phyloP scores from a whole-genome alignment of 2,329 filamentous ascomycete genomes.

The Colletotrichum sp. region DNA sequence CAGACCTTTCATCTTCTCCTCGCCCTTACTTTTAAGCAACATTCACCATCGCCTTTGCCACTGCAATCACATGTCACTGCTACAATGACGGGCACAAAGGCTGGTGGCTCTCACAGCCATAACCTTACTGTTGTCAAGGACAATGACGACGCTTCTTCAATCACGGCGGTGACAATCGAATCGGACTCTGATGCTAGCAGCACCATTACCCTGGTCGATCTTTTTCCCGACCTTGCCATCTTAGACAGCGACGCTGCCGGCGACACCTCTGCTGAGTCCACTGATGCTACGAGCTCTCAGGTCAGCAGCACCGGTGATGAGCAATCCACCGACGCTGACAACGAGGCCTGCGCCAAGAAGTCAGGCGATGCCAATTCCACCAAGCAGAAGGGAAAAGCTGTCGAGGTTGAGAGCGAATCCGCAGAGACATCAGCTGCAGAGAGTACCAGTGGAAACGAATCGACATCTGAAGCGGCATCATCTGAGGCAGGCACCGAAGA shows the following conservation, averaged over 20 bases:
- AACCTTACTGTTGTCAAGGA: not conserved
- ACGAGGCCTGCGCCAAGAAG: not conserved
- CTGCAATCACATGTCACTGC: not conserved
- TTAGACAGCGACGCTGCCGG: not conserved
- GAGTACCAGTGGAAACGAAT: not conserved
- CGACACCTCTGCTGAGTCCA: not conserved
- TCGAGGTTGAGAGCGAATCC: not conserved
- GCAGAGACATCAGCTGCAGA: not conserved
- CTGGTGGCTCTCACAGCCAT: not conserved
- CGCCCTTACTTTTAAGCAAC: not conserved
- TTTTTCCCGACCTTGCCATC: not conserved
- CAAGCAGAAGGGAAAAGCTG: not conserved
- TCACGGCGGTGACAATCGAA: not conserved
- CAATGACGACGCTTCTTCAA: not conserved
- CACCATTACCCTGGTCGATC: conserved; percentile 3
- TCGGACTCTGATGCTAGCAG: not conserved
- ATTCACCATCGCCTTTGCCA: not conserved
- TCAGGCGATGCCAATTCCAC: not conserved
- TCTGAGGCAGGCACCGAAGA: not conserved
- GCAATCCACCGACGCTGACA: not conserved
- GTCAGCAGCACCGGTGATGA: not conserved
- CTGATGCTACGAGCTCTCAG: not conserved
- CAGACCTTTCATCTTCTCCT: not conserved
- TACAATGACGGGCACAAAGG: not conserved
- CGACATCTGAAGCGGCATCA: not conserved